Evolutionary conservation across 768 basidiomycete genomes (phyloP).

Genomic region (Butyriboletus loyo): DNA sequence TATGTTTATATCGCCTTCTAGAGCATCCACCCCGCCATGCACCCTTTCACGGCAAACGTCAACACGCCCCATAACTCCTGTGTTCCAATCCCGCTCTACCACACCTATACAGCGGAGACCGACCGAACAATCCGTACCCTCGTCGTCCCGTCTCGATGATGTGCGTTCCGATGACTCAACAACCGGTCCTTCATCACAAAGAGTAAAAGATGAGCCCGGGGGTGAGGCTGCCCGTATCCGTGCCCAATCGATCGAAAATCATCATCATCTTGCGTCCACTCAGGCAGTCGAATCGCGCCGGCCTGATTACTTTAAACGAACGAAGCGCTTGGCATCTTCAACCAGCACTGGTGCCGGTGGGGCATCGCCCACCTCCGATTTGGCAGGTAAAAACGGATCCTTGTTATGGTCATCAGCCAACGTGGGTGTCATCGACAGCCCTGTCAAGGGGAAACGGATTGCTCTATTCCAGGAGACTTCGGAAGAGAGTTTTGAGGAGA

Average conservation of each 20-base stretch:
- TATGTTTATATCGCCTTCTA: not conserved
- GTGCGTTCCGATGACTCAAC: not conserved
- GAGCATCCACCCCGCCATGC: conserved; percentile 18
- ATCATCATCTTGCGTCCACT: conserved; percentile 43
- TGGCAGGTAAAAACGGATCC: conserved; percentile 9
- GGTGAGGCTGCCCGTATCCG: conserved; percentile 62
- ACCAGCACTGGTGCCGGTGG: conserved; percentile 28
- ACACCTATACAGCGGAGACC: conserved; percentile 8
- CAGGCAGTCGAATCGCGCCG: conserved; percentile 60
- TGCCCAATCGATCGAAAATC: conserved; percentile 49
- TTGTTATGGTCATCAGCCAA: conserved; percentile 24
- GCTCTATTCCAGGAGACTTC: conserved; percentile 80
- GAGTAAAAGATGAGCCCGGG: conserved; percentile 33
- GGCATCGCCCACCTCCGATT: conserved; percentile 10
- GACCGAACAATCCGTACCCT: not conserved
- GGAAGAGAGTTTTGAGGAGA: conserved; percentile 83
- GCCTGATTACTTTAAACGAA: conserved; percentile 69
- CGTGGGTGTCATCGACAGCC: conserved; percentile 67
- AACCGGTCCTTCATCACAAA: not conserved
- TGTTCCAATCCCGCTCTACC: conserved; percentile 8
- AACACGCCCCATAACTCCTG: conserved; percentile 15
- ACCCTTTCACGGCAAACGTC: conserved; percentile 13
- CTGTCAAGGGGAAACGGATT: conserved; percentile 67
- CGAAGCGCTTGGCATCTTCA: conserved; percentile 43
- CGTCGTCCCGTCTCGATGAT: not conserved